Evolutionary conservation across 306 rosid genomes (phyloP), one percentile per base, ranked within the genome.

Genomic region (Fragaria vesca): DNA sequence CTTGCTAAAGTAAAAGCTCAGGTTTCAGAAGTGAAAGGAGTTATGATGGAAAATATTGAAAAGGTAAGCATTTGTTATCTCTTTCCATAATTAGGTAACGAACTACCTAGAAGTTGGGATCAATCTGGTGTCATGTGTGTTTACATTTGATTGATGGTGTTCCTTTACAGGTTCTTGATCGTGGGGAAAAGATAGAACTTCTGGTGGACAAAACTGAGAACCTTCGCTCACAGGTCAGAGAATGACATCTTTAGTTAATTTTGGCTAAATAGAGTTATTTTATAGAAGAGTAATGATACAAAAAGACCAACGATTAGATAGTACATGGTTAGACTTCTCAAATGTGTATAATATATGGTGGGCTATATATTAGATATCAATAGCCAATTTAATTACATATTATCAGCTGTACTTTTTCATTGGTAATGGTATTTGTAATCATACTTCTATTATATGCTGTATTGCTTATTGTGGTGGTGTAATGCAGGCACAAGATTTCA

Each of bases 41-140:
- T 93, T 74, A 93, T 93, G 98, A 93, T 93, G 98, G 98, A 90
- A 66, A 93, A 93, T 69, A 93, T 93, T 50, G 98, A 93, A 74
- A 93, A 91, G 97, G 98, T 87, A 71, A 74, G 75, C 62, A 52
- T 67, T 51, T 6, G 15, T 40, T 20, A 18, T 71, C 34, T 54
- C n/a, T 10, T 18, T 24, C 72, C 48, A 34, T 52, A 4, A 61
- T 5, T 63, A 4, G 6, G 3, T 51, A 24, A 28, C 11, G 8
- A 50, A 6, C 6, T 62, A 50, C 15, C 6, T 62, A 5, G 55
- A 15, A 54, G 36, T 55, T 50, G 32, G 66, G n/a, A 60, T 67
- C 54, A 36, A 72, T 61, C 45, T 42, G 61, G 68, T 65, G 76
- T 16, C 47, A 6, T 62, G 50, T 78, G 55, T 69, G 75, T 81